These are phyloP conservation scores for Suillus weaverae DNA, from an alignment of 768 basidiomycete species.

Conservation along the genomic window DNA sequence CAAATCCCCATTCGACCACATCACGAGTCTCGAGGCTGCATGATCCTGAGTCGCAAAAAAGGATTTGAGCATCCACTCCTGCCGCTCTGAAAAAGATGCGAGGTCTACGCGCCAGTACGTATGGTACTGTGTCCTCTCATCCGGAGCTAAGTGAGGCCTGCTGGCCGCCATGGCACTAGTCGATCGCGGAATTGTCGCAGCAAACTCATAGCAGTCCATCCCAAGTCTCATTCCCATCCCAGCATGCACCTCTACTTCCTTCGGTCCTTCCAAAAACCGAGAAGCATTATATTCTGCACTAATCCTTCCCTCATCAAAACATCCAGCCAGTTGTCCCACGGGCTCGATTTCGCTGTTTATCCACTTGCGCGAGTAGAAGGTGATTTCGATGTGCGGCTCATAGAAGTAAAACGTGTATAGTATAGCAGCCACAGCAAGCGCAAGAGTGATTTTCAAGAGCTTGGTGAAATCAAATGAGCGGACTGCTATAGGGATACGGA, in stretches of 20 bases:
- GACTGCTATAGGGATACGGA: conserved; percentile 21
- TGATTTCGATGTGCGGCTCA: conserved; percentile 85
- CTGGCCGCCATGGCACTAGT: background rate
- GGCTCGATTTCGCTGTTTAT: conserved; percentile 68
- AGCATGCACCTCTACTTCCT: conserved; percentile 71
- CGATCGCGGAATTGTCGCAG: conserved; percentile 66
- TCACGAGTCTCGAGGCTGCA: conserved; percentile 58
- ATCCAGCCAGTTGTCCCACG: conserved; percentile 64
- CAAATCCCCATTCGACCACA: conserved; percentile 93
- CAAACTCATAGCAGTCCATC: conserved; percentile 91
- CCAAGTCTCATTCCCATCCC: conserved; percentile 78
- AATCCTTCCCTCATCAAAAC: conserved; percentile 64
- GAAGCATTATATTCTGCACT: conserved; percentile 70
- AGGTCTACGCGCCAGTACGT: conserved; percentile 95
- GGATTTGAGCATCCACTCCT: conserved; percentile 89
- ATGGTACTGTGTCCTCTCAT: conserved; percentile 70
- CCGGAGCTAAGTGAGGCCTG: conserved; percentile 21
- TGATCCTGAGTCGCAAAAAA: conserved; percentile 92
- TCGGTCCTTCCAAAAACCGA: conserved; percentile 60
- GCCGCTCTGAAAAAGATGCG: conserved; percentile 73
- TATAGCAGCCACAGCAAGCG: conserved; percentile 37
- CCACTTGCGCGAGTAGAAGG: conserved; percentile 79
- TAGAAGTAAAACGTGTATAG: conserved; percentile 57
- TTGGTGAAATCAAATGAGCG: conserved; percentile 39
- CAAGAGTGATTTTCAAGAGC: conserved; percentile 47